These are phyloP conservation scores for Hymenoscyphus fraxineus DNA, from an alignment of 2,329 filamentous ascomycete genomes.

Conservation along the genomic window DNA sequence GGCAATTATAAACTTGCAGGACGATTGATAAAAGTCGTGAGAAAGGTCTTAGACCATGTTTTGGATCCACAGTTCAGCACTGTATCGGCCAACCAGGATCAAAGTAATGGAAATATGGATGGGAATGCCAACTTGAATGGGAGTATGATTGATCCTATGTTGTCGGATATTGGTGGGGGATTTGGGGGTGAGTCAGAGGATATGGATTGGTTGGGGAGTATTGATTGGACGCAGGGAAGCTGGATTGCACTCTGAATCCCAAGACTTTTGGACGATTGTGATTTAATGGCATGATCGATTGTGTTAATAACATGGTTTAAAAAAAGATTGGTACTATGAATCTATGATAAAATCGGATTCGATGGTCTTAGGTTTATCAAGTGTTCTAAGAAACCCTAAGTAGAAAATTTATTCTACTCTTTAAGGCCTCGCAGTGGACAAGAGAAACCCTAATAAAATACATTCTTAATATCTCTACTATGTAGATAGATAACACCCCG, in stretches of 20 bases:
- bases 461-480: too few relatives aligned
- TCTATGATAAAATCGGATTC: too few relatives aligned
- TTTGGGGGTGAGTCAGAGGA: conserved; percentile 21
- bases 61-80: conserved; percentile 17
- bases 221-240: conserved; percentile 32
- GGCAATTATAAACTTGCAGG: conserved; percentile 30
- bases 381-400: too few relatives aligned
- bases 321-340: too few relatives aligned
- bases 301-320: too few relatives aligned
- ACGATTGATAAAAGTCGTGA: conserved; percentile 25
- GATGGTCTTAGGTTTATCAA: too few relatives aligned
- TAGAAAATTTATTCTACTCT: too few relatives aligned
- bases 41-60: conserved; percentile 28
- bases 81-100: conserved; percentile 1
- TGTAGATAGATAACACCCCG: too few relatives aligned
- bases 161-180: conserved; percentile 10
- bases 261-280: not conserved
- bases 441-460: too few relatives aligned
- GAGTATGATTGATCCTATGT: conserved; percentile 18
- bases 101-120: not conserved
- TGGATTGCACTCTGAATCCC: conserved; percentile 24
- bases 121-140: not conserved
- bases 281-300: not conserved
- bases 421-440: too few relatives aligned
- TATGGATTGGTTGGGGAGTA: conserved; percentile 31